Evolutionary conservation across 192 early-diverging fungal species (phyloP).

Genomic region (Globomyces pollinis-pini): DNA sequence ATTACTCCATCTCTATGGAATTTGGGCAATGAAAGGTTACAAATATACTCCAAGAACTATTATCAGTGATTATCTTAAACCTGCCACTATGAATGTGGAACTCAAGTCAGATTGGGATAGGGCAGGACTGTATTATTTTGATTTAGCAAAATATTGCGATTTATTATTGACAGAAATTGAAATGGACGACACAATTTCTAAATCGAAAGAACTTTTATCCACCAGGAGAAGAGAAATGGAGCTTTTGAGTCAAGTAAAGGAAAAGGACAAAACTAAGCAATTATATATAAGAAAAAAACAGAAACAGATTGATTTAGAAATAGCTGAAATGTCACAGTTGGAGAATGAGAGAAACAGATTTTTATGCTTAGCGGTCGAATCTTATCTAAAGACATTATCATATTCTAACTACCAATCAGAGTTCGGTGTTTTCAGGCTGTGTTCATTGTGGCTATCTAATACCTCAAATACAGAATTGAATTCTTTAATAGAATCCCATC

Average conservation of each 20-base stretch:
- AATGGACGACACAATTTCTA: slow-evolving; percentile 23
- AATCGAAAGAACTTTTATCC: slow-evolving; percentile 20
- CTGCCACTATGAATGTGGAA: neutral
- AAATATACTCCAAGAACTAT: neutral
- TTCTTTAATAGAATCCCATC: slow-evolving; percentile 10
- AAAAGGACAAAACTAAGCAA: slow-evolving; percentile 15
- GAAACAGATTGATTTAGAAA: slow-evolving; percentile 38
- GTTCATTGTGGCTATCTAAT: slow-evolving; percentile 43
- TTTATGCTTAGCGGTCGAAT: slow-evolving; percentile 25
- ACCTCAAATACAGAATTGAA: slow-evolving; percentile 14
- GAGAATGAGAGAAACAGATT: slow-evolving; percentile 11
- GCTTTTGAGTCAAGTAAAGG: slow-evolving; percentile 12
- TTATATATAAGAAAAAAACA: slow-evolving; percentile 14
- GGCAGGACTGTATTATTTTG: slow-evolving; percentile 6
- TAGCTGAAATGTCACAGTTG: slow-evolving; percentile 20
- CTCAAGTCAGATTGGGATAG: neutral
- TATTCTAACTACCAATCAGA: slow-evolving; percentile 26
- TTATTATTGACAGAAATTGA: slow-evolving; percentile 23
- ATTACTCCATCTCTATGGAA: slow-evolving; percentile 6
- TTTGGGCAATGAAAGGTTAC: neutral
- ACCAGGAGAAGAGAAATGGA: slow-evolving; percentile 24
- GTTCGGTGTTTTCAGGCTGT: slow-evolving; percentile 36
- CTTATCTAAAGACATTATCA: slow-evolving; percentile 29
- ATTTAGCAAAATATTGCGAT: slow-evolving; percentile 39
- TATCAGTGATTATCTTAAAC: neutral